Percentiles rank a stretch among this genome's conserved stretches.
Conservation (phyloP, 805 yeast species). For the Kodamaea kakaduensis region DNA sequence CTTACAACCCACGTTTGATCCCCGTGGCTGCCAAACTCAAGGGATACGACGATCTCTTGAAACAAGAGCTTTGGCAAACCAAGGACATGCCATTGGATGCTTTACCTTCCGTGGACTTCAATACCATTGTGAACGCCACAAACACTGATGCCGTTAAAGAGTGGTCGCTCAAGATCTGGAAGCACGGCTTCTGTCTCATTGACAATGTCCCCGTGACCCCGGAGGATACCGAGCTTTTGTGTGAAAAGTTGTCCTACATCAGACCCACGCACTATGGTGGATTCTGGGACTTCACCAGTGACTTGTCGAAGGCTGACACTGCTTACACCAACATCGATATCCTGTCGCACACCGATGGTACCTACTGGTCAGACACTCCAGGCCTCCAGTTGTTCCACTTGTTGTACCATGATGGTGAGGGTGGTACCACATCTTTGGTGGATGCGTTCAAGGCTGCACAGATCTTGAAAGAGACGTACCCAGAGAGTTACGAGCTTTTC, state of each 20-base stretch:
- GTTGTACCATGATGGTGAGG: conserved; percentile 58
- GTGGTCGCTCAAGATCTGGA: conserved; percentile 52
- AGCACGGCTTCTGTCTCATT: conserved; percentile 59
- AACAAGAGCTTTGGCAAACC: conserved; percentile 43
- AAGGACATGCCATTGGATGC: conserved; percentile 29
- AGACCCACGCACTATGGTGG: conserved; percentile 77
- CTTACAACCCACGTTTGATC: conserved; percentile 50
- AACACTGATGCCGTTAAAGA: conserved; percentile 43
- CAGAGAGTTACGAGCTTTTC: conserved; percentile 49
- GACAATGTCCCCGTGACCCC: conserved; percentile 59
- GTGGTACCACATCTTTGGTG: conserved; percentile 64
- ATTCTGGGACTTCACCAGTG: conserved; percentile 75
- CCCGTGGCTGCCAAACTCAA: conserved; percentile 14
- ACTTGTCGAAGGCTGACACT: conserved; percentile 61
- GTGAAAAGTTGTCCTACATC: conserved; percentile 55
- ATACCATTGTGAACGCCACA: conserved; percentile 37
- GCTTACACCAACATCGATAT: conserved; percentile 69
- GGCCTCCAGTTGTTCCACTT: conserved; percentile 68
- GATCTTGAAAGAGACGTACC: conserved; percentile 41
- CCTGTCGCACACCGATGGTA: conserved; percentile 67
- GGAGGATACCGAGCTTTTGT: conserved; percentile 53
- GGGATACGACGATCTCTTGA: conserved; percentile 28
- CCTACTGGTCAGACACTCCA: conserved; percentile 71
- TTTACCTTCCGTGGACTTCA: conserved; percentile 48
- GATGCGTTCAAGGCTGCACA: conserved; percentile 64